Percentiles rank a stretch among this genome's conserved stretches.
Evolutionary conservation across 805 yeast species (phyloP).

Genomic region (Vanderwaltozyma verrucispora): DNA sequence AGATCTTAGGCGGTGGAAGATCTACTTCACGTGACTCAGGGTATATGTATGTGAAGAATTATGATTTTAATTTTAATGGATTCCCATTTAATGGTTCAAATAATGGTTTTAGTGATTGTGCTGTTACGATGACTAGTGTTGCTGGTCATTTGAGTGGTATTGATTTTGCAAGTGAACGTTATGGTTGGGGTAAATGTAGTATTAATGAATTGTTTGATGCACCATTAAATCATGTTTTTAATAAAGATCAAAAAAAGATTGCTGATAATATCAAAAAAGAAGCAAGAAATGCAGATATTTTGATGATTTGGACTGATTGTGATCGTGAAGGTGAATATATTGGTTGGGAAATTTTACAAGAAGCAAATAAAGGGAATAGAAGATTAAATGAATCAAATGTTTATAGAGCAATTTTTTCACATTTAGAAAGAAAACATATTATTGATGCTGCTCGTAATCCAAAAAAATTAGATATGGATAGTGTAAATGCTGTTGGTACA

Average conservation of each 20-base stretch:
- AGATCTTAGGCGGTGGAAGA: slow-evolving; percentile 66
- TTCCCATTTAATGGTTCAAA: slow-evolving; percentile 36
- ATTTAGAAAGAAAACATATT: slow-evolving; percentile 69
- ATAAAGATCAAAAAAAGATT: slow-evolving; percentile 36
- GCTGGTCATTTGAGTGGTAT: slow-evolving; percentile 69
- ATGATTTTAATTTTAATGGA: slow-evolving; percentile 53
- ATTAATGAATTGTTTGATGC: slow-evolving; percentile 65
- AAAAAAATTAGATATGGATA: slow-evolving; percentile 45
- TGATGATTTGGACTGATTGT: slow-evolving; percentile 98
- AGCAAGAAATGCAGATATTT: slow-evolving; percentile 44
- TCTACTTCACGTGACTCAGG: slow-evolving; percentile 37
- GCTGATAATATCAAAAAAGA: slow-evolving; percentile 59
- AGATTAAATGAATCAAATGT: slow-evolving; percentile 38
- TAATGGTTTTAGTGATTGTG: slow-evolving; percentile 48
- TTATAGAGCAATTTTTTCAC: slow-evolving; percentile 79
- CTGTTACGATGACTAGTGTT: slow-evolving; percentile 86
- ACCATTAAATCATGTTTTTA: slow-evolving; percentile 40
- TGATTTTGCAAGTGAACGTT: slow-evolving; percentile 43
- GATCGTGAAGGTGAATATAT: slow-evolving; percentile 94
- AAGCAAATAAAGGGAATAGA: slow-evolving; percentile 42
- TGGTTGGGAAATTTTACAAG: slow-evolving; percentile 69
- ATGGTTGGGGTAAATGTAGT: slow-evolving; percentile 53
- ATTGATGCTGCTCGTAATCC: slow-evolving; percentile 67
- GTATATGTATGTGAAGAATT: slow-evolving; percentile 64
- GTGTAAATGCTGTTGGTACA: slow-evolving; percentile 77